A percentile compares a stretch with the other conserved stretches of the same genome.
These are phyloP conservation scores for Tagetes erecta DNA, from an alignment of 129 eudicot species.

Conservation along the genomic window DNA sequence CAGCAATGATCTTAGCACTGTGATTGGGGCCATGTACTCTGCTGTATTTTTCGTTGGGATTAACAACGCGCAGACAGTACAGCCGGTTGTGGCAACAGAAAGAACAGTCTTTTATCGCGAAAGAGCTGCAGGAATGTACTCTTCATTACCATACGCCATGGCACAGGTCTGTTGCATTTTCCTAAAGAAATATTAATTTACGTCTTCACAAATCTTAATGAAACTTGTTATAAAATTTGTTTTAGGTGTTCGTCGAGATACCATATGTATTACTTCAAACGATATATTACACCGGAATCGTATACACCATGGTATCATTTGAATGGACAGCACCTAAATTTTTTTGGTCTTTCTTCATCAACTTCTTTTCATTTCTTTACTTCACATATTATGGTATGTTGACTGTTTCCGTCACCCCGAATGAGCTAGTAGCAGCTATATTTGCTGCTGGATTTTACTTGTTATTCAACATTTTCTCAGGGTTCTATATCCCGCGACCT, in stretches of 20 bases:
- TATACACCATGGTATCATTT: constrained; percentile 72
- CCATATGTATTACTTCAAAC: constrained; percentile 68
- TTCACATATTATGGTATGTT: constrained; percentile 86
- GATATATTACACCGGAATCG: constrained; percentile 48
- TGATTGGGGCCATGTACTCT: constrained; percentile 62
- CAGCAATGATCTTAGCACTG: constrained; percentile 41
- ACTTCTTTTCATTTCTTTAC: constrained; percentile 68
- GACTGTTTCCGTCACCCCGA: constrained; percentile 81
- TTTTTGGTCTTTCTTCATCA: constrained; percentile 65
- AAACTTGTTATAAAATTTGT: neutral
- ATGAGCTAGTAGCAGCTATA: constrained; percentile 72
- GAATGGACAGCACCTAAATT: constrained; percentile 75
- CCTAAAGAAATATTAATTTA: neutral
- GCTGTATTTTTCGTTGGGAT: constrained; percentile 61
- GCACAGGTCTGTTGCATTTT: constrained; percentile 43
- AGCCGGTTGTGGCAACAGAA: constrained; percentile 63
- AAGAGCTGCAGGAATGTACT: constrained; percentile 73
- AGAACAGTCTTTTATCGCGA: constrained; percentile 66
- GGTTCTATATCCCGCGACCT: constrained; percentile 73
- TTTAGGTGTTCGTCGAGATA: constrained; percentile 73
- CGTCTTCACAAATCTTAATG: neutral
- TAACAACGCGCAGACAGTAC: constrained; percentile 54
- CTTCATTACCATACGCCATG: constrained; percentile 60
- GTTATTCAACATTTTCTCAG: constrained; percentile 72
- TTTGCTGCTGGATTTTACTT: constrained; percentile 72